Conservation (phyloP, 768 basidiomycete species). For the Boletus rubroflammeus region DNA sequence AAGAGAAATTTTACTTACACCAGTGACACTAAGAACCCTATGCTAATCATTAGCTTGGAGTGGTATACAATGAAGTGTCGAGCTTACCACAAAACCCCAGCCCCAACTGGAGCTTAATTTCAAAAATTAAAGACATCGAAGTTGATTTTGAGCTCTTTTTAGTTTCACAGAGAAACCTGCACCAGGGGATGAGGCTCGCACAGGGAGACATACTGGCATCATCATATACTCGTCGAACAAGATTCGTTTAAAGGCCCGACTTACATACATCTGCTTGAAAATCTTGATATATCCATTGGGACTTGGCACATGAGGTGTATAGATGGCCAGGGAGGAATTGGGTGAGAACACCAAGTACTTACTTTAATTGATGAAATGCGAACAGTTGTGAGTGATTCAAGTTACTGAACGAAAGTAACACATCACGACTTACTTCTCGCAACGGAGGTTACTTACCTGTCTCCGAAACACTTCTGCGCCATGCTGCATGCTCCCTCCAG, state of each 20-base stretch:
- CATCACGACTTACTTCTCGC: conserved; percentile 2
- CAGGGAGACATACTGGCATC: neutral
- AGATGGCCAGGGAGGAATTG: too few relatives aligned
- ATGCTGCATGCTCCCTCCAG: neutral
- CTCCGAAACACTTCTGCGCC: neutral
- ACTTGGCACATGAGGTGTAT: neutral
- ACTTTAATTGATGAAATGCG: neutral
- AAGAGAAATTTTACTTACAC: neutral
- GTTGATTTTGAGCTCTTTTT: too few relatives aligned
- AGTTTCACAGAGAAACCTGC: neutral
- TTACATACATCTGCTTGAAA: neutral
- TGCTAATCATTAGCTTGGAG: neutral
- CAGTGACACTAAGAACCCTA: conserved; percentile 3
- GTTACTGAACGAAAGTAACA: conserved; percentile 7
- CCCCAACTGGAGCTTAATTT: neutral
- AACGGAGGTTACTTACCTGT: neutral
- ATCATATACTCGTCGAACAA: neutral
- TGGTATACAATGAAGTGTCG: neutral
- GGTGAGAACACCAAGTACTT: neutral
- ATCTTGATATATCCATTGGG: neutral
- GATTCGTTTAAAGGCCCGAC: neutral
- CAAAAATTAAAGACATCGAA: neutral
- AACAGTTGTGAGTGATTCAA: too few relatives aligned
- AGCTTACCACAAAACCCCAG: conserved; percentile 4
- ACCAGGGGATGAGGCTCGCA: too few relatives aligned